Evolutionary conservation across 768 basidiomycete genomes (phyloP).

Genomic region (Leccinum sublutescens): DNA sequence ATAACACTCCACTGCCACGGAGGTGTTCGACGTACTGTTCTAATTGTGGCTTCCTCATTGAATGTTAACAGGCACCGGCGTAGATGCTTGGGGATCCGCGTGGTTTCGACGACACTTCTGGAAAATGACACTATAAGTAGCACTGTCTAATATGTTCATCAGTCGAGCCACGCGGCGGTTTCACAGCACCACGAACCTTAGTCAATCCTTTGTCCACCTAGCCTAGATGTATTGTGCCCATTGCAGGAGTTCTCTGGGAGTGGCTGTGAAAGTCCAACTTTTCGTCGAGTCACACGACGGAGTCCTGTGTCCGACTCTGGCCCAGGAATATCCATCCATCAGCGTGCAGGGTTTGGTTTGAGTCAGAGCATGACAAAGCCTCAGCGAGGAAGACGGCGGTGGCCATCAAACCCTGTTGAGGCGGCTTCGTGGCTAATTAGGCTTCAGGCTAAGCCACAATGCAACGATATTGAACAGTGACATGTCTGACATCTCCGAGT

Average conservation of each 20-base stretch:
- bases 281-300: not conserved
- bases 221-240: not conserved
- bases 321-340: not conserved
- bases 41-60: not conserved
- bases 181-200: not conserved
- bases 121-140: not conserved
- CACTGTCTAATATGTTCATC: not conserved
- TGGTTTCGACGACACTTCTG: not conserved
- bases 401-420: not conserved
- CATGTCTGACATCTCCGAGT: too few species aligned
- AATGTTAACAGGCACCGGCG: not conserved
- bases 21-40: not conserved
- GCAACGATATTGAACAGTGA: not conserved
- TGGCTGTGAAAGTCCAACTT: not conserved
- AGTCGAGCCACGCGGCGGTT: not conserved
- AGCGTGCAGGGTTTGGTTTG: not conserved
- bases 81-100: not conserved
- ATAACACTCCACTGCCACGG: not conserved
- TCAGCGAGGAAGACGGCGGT: not conserved
- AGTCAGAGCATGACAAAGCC: not conserved
- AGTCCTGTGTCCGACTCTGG: not conserved
- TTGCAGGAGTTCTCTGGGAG: not conserved
- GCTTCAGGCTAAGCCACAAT: not conserved
- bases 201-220: not conserved
- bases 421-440: not conserved